Conservation (phyloP, 179 eudicot species). For the Silene coronaria region DNA sequence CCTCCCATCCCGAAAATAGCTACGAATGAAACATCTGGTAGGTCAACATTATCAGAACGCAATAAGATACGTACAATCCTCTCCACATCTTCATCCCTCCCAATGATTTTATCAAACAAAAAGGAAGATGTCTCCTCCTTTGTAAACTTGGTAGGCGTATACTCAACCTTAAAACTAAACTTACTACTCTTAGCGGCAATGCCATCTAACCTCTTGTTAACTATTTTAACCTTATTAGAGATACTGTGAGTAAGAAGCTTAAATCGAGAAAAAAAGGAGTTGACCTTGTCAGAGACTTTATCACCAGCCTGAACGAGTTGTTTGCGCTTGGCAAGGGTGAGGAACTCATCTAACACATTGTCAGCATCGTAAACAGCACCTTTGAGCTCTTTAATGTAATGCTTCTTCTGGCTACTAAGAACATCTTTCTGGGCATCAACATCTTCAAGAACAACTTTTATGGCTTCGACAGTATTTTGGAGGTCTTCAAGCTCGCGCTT, state of each 20-base stretch:
- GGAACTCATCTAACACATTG: conserved; percentile 24
- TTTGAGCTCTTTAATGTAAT: conserved; percentile 17
- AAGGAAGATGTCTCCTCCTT: background rate
- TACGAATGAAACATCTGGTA: background rate
- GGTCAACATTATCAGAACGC: background rate
- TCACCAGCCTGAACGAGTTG: background rate
- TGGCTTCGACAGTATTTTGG: background rate
- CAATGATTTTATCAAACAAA: background rate
- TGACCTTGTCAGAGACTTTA: conserved; percentile 14
- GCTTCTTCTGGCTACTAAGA: background rate
- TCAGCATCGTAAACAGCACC: conserved; percentile 17
- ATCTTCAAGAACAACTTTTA: background rate
- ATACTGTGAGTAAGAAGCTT: background rate
- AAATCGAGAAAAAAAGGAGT: conserved; percentile 18
- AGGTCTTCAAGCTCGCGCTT: conserved; percentile 6
- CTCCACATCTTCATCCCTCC: conserved; percentile 24
- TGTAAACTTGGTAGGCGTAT: background rate
- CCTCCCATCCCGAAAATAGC: conserved; percentile 28
- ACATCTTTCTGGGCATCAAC: conserved; percentile 15
- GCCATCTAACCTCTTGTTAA: background rate
- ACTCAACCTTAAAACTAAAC: background rate
- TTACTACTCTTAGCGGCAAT: background rate
- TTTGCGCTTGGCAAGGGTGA: too few relatives aligned
- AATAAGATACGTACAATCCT: background rate
- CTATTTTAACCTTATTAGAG: conserved; percentile 14